A percentile compares a stretch with the other conserved stretches of the same genome.
These are phyloP conservation scores for Orbilia oligospora DNA, from an alignment of 2,329 filamentous ascomycete genomes.

Conservation along the genomic window DNA sequence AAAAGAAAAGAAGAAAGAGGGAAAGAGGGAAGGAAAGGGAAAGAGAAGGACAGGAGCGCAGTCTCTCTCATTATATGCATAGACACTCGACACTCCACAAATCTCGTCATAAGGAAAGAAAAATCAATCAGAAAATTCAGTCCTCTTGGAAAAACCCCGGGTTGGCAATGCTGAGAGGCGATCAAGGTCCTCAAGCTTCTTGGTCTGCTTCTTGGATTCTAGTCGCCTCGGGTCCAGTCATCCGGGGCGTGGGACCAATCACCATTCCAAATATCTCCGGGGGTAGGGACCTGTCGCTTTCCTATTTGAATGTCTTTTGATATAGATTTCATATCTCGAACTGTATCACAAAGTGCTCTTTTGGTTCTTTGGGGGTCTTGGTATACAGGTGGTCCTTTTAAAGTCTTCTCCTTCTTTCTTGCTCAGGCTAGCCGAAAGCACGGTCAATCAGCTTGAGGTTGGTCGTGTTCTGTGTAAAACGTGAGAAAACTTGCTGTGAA, in stretches of 20 bases:
- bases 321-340: background rate
- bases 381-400: background rate
- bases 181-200: slow-evolving; percentile 44
- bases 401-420: background rate
- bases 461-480: background rate
- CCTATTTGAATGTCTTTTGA: slow-evolving; percentile 13
- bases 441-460: background rate
- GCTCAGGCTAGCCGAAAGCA: background rate
- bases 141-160: slow-evolving; percentile 19
- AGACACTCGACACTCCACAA: slow-evolving; percentile 7
- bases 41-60: slow-evolving; percentile 1
- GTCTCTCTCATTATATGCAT: background rate
- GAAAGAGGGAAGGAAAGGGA: background rate
- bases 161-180: slow-evolving; percentile 43
- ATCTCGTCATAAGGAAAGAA: slow-evolving; percentile 5
- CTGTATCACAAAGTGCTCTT: background rate
- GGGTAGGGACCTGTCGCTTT: slow-evolving; percentile 17
- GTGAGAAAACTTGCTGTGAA: slow-evolving; percentile 3
- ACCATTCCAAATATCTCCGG: slow-evolving; percentile 35
- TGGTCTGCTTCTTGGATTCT: slow-evolving; percentile 34
- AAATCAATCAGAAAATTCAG: slow-evolving; percentile 9
- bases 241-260: slow-evolving; percentile 32
- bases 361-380: background rate
- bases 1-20: background rate
- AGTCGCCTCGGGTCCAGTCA: slow-evolving; percentile 27